These are phyloP conservation scores for Fusarium avenaceum DNA, from an alignment of 2,329 filamentous ascomycete species.

Conservation along the genomic window DNA sequence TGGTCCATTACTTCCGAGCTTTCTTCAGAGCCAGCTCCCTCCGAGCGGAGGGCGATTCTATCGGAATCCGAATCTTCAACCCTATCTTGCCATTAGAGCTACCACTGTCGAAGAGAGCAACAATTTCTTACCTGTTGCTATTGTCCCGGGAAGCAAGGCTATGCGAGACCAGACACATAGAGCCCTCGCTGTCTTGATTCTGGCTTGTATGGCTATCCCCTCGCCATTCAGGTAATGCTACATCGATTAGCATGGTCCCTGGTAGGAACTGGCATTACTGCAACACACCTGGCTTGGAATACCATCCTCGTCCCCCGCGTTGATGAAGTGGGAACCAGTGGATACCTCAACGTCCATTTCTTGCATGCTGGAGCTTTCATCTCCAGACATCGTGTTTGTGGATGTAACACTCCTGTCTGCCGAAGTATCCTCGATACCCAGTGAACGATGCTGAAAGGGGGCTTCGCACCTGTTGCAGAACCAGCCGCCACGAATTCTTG, in stretches of 20 bases:
- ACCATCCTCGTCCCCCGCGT: neutral
- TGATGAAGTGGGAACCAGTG: neutral
- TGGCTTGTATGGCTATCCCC: neutral
- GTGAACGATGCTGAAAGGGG: neutral
- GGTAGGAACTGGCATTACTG: neutral
- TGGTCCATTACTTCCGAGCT: neutral
- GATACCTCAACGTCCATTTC: neutral
- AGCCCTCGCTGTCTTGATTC: neutral
- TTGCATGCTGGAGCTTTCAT: neutral
- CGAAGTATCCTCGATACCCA: no score
- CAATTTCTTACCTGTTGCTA: conserved; percentile 1
- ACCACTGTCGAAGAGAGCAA: neutral
- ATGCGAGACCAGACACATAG: conserved; percentile 1
- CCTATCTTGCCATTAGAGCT: conserved; percentile 12
- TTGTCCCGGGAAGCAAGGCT: conserved; percentile 1
- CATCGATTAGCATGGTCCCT: conserved; percentile 4
- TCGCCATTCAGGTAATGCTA: neutral
- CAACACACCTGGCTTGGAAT: neutral
- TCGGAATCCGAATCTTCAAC: no score
- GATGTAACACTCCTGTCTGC: neutral
- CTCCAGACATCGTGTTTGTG: neutral
- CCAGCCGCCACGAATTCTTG: neutral
- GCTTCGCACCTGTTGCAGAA: neutral
- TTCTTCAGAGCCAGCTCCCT: neutral
- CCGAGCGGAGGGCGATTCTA: no score